phyloP scores from a whole-genome alignment of 495 filamentous ascomycete genomes.

The Penicillium flavigenum region DNA sequence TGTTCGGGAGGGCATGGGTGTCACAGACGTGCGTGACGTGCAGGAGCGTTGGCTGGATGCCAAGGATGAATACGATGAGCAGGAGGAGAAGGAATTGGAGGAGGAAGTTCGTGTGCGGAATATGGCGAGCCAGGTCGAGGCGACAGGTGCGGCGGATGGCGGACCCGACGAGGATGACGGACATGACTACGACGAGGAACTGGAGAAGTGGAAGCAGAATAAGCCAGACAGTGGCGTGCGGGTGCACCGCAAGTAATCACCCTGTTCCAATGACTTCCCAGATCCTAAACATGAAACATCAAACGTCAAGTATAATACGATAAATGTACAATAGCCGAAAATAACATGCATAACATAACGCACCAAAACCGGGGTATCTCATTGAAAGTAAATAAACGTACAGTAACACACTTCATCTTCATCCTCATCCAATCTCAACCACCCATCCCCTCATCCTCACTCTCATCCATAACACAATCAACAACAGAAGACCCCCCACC shows the following conservation, averaged over 20 bases:
- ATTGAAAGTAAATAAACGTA: conserved; percentile 21
- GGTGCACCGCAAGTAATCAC: conserved; percentile 43
- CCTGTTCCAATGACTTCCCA: background rate
- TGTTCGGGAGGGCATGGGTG: conserved; percentile 78
- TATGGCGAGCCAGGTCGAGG: conserved; percentile 22
- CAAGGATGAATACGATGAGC: conserved; percentile 83
- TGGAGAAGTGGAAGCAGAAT: conserved; percentile 32
- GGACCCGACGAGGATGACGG: conserved; percentile 25
- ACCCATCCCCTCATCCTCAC: conserved; percentile 52
- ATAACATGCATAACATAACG: background rate
- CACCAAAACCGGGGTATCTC: conserved; percentile 33
- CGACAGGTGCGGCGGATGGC: conserved; percentile 6
- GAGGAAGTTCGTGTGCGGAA: conserved; percentile 53
- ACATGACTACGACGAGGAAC: conserved; percentile 38
- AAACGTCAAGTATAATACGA: conserved; percentile 1
- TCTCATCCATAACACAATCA: conserved; percentile 35
- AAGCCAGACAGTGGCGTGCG: conserved; percentile 49
- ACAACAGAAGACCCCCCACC: conserved; percentile 28
- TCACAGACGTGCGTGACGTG: conserved; percentile 80
- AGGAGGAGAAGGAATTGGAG: conserved; percentile 70
- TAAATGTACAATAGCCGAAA: conserved; percentile 10
- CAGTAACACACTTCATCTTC: background rate
- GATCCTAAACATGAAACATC: background rate
- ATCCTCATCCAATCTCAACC: conserved; percentile 28
- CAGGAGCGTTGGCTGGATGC: conserved; percentile 93